A percentile compares a stretch with the other conserved stretches of the same genome.
Conservation (phyloP, 2,329 filamentous ascomycete genomes). For the Verticillium longisporum region DNA sequence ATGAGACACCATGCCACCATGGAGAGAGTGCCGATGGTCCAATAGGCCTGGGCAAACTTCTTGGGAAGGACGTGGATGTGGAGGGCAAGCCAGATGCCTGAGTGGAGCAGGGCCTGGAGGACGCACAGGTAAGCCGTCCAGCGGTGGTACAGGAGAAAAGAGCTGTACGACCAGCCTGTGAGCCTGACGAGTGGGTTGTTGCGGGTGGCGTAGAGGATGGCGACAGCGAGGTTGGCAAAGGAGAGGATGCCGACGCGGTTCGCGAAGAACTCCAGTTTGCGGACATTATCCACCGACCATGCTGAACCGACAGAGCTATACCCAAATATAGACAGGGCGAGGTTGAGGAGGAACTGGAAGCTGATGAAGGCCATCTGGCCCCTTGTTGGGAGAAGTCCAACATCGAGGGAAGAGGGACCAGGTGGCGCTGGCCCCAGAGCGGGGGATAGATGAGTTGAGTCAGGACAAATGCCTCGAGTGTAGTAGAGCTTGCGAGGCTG, state of each 20-base stretch:
- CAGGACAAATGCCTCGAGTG: background rate
- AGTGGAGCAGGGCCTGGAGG: slow-evolving; percentile 5
- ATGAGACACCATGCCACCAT: slow-evolving; percentile 9
- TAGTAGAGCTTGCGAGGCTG: slow-evolving; percentile 21
- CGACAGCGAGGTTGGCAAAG: slow-evolving; percentile 4
- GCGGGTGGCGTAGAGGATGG: slow-evolving; percentile 4
- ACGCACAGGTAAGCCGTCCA: slow-evolving; percentile 7
- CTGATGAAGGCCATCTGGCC: slow-evolving; percentile 26
- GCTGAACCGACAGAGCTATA: slow-evolving; percentile 13
- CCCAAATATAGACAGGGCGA: slow-evolving; percentile 22
- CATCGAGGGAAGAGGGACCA: slow-evolving; percentile 19
- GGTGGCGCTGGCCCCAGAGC: slow-evolving; percentile 21
- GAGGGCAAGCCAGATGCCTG: slow-evolving; percentile 4
- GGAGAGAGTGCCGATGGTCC: slow-evolving; percentile 14
- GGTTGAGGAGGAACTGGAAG: slow-evolving; percentile 24
- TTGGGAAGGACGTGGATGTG: slow-evolving; percentile 3
- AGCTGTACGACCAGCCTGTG: slow-evolving; percentile 6
- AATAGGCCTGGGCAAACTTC: slow-evolving; percentile 11
- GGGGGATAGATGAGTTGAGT: slow-evolving; percentile 21
- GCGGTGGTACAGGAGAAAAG: slow-evolving; percentile 7
- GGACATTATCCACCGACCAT: slow-evolving; percentile 17
- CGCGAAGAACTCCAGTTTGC: slow-evolving; percentile 15
- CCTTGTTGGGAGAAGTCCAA: slow-evolving; percentile 23
- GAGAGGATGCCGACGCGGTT: slow-evolving; percentile 8
- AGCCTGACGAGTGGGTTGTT: slow-evolving; percentile 4